These are phyloP conservation scores for Cladophialophora chaetospira DNA, from an alignment of 2,329 filamentous ascomycete genomes.

Conservation along the genomic window DNA sequence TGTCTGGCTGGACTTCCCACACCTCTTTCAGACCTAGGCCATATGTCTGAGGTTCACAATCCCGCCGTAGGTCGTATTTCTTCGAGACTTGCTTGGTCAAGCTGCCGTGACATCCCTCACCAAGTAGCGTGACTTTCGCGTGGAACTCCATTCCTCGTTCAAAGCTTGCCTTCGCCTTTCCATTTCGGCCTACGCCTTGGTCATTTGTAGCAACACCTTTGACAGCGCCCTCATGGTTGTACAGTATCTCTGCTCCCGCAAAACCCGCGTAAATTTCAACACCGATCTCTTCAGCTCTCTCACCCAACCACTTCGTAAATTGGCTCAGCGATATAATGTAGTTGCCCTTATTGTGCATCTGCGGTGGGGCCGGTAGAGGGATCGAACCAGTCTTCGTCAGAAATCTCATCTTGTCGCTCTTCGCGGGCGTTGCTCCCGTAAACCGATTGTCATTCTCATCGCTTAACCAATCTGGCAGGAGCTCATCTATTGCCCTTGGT, in stretches of 20 bases:
- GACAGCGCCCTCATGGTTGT: conserved; percentile 81
- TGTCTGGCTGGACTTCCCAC: conserved; percentile 92
- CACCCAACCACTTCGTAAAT: conserved; percentile 92
- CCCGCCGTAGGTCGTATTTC: conserved; percentile 85
- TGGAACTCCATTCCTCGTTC: conserved; percentile 99
- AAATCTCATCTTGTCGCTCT: conserved; percentile 86
- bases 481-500: conserved; percentile 81
- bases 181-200: conserved; percentile 77
- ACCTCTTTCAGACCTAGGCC: conserved; percentile 94
- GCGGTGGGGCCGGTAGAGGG: conserved; percentile 83
- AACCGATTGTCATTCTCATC: conserved; percentile 88
- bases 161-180: conserved; percentile 84
- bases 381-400: conserved; percentile 78
- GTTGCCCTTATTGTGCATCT: conserved; percentile 98
- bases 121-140: conserved; percentile 85
- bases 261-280: conserved; percentile 97
- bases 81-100: conserved; percentile 92
- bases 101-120: conserved; percentile 93
- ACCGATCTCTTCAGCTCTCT: conserved; percentile 92
- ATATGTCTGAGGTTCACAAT: conserved; percentile 94
- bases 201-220: conserved; percentile 96
- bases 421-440: conserved; percentile 81
- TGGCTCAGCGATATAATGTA: conserved; percentile 96
- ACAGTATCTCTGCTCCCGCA: conserved; percentile 89
- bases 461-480: conserved; percentile 90